Evolutionary conservation across 75 land plant genomes (phyloP).

Genomic region (Sequoia sempervirens): DNA sequence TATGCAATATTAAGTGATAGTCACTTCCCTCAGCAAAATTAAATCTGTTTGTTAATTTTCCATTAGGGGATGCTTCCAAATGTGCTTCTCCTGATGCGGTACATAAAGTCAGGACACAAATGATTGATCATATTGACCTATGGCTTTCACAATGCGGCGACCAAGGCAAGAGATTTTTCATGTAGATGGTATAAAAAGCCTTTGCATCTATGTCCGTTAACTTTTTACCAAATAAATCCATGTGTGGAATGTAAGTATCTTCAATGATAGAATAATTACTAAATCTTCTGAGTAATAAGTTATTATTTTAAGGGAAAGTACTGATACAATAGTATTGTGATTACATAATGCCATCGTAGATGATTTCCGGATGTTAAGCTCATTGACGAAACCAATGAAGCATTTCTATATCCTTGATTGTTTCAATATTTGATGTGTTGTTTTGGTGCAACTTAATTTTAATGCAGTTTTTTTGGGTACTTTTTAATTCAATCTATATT

Average conservation of each 20-base stretch:
- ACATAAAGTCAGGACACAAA: slow-evolving; percentile 65
- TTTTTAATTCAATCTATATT: not conserved
- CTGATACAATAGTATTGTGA: not conserved
- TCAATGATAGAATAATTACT: not conserved
- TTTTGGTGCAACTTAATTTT: not conserved
- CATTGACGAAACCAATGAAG: not conserved
- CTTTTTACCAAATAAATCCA: not conserved
- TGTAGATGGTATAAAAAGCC: not conserved
- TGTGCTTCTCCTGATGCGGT: slow-evolving; percentile 88
- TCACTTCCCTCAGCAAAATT: not conserved
- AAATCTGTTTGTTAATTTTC: not conserved
- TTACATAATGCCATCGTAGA: not conserved
- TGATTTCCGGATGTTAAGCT: not conserved
- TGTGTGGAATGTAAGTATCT: not conserved
- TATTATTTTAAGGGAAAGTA: not conserved
- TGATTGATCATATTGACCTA: slow-evolving; percentile 54
- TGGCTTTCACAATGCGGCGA: slow-evolving; percentile 72
- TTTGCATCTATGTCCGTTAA: not conserved
- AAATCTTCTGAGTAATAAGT: not conserved
- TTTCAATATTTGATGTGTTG: not conserved
- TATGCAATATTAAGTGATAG: not conserved
- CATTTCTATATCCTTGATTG: not conserved
- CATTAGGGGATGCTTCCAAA: slow-evolving; percentile 75
- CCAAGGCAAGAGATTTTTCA: slow-evolving; percentile 17
- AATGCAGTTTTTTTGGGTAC: no score